phyloP scores from a whole-genome alignment of 164 flowering plant genomes.

The Kalanchoe fedtschenkoi region DNA sequence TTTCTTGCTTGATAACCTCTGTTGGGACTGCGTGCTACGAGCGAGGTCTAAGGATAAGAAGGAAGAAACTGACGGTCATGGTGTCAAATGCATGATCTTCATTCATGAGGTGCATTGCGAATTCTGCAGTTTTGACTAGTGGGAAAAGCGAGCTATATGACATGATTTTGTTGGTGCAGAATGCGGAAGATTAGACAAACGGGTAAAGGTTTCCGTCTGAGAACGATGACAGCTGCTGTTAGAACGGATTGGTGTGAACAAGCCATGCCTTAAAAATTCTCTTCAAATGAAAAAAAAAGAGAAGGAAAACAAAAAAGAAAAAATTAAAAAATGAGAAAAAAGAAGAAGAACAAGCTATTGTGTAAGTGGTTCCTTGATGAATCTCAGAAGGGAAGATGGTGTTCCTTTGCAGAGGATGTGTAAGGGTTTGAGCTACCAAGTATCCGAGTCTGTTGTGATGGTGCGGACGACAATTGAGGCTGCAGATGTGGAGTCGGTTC shows the following conservation, averaged over 20 bases:
- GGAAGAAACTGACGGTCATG: neutral
- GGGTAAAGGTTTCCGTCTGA: neutral
- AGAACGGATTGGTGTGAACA: neutral
- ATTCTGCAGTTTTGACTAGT: neutral
- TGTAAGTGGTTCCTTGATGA: too few species aligned
- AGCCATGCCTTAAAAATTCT: neutral
- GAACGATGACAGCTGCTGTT: neutral
- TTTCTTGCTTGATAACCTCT: slow-evolving; percentile 15
- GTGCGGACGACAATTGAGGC: too few species aligned
- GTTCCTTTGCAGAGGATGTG: too few species aligned
- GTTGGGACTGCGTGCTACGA: slow-evolving; percentile 14
- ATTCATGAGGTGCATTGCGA: slow-evolving; percentile 1
- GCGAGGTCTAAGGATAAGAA: neutral
- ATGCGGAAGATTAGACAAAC: neutral
- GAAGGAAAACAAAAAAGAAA: neutral
- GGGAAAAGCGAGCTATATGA: too few species aligned
- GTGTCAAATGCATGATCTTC: neutral
- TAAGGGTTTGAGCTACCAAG: too few species aligned
- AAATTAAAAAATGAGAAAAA: neutral
- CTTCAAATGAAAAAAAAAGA: neutral
- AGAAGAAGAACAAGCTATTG: neutral
- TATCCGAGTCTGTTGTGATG: too few species aligned
- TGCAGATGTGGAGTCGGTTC: too few species aligned
- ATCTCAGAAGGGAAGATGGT: too few species aligned
- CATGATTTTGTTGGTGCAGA: neutral